These are phyloP conservation scores for Colletotrichum sp. DNA, from an alignment of 2,329 filamentous ascomycete species.

Conservation along the genomic window DNA sequence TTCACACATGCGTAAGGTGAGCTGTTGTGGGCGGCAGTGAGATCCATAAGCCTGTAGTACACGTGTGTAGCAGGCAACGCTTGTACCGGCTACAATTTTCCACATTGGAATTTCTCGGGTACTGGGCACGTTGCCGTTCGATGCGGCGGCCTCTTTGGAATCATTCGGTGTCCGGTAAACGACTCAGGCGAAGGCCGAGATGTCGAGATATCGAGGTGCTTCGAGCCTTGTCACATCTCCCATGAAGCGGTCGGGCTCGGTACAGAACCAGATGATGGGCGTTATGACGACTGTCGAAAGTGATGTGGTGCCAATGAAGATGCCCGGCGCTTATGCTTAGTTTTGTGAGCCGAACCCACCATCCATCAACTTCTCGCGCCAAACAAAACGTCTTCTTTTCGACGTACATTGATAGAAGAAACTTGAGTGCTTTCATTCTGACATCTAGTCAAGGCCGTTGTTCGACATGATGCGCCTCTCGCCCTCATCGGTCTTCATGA, in stretches of 20 bases:
- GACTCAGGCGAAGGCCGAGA: not conserved
- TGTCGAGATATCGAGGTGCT: not conserved
- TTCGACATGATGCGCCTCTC: not conserved
- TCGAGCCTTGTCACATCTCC: not conserved
- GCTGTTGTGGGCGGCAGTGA: not conserved
- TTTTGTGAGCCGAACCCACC: not conserved
- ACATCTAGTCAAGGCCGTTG: not conserved
- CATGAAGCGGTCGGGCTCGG: not conserved
- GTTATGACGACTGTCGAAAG: not conserved
- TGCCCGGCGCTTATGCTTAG: not conserved
- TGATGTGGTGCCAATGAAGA: not conserved
- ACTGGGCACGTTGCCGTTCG: not conserved
- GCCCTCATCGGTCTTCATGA: not conserved
- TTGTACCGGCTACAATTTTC: not conserved
- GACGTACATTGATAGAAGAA: not conserved
- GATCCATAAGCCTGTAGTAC: not conserved
- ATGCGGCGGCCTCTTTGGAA: not conserved
- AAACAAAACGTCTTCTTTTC: not conserved
- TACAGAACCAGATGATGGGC: not conserved
- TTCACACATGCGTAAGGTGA: not conserved
- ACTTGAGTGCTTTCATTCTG: not conserved
- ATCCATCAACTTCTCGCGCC: not conserved
- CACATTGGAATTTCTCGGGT: not conserved
- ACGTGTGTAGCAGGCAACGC: not conserved
- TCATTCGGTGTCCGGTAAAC: not conserved